Evolutionary conservation across 106 monocot genomes (phyloP), one percentile per base, ranked within the genome.

Genomic region (Platanthera guangdongensis): DNA sequence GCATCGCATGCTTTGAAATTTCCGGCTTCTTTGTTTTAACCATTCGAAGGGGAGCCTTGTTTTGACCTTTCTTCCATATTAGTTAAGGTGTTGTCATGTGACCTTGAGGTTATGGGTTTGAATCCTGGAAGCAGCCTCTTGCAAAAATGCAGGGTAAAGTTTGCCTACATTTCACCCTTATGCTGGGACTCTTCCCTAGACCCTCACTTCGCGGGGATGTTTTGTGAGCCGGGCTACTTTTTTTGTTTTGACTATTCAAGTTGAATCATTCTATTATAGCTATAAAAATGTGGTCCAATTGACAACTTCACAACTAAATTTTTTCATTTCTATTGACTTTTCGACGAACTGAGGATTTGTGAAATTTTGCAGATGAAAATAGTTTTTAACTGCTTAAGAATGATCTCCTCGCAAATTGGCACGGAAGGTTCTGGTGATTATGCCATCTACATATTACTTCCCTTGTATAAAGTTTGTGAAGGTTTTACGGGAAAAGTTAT

Each of bases 391-490:
- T 88, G 85, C 85, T 87, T 88, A 64, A 84, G 63, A 75, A 81
- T 65, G 76, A 82, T 99, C 60, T 82, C 87, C 55, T 83, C 75
- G 25, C 81, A 87, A 71, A 77, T 92, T 74, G 97, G 88, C 50
- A 71, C 75, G 47, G 84, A 86, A 81, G 89, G 71, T 25, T 88
- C 84, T 62, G 49, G 57, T 71, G 62, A 75, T 5, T 99, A 99
- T 80, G 89, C 83, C n/a, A 9, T 74, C 51, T 74, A 88, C 45
- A 57, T 99, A 48, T 62, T 99, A 12, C 59, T 80, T 74, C 94
- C 94, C 12, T 69, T 99, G 16, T 99, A 99, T 76, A 94, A 90
- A 88, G 84, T 89, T 49, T 92, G 87, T 57, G 94, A 99, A 90
- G 97, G 94, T 75, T 90, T 88, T 82, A 76, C 93, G 46, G 97